Evolutionary conservation across 2,329 filamentous ascomycete species (phyloP), one percentile per base, ranked within the genome.

Genomic region (Macrophomina phaseolina): DNA sequence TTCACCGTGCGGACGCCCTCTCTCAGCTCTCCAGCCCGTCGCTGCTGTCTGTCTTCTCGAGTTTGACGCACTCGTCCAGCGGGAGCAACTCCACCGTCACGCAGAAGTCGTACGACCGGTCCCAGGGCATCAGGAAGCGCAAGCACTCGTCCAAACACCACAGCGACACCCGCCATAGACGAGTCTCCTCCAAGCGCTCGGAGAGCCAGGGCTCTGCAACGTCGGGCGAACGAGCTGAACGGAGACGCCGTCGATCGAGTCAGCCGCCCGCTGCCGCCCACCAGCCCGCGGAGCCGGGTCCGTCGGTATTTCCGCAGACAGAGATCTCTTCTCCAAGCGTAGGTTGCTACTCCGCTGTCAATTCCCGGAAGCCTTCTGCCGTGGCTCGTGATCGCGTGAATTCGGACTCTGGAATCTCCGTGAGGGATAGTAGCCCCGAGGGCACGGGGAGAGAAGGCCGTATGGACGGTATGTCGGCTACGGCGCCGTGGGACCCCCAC

Each of bases 21-120:
- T 67, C 68, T 3, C 70, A 72, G 53, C 65, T 79, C 45, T 76
- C 78, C 40, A 81, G 80, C 61, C 75, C 78, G 6, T 83, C 81
- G 5, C 69, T 81, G 38, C 70, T 78, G 49, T 83, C 81, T 1
- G 74, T 82, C 3, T 68, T 80, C 9, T 81, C 81, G 30, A 76
- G 74, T 61, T 69, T 80, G 52, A 82, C 81, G 3, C 76, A 78
- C 61, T 73, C 73, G 9, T 82, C 81, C 1, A 81, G 78, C 69
- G 80, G 76, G n/a, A 83, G 81, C 71, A 80, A 77, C 65, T 81
- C 80, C 1, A 83, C 82, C 3, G 76, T 82, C 12, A 83, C 80
- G 11, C 80, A 81, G 68, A 74, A 74, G 49, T 80, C 79, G 4
- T 81, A 81, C 68, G 65, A 67, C 34, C 73, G 72, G 53, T 71